Evolutionary conservation across 148 eudicot genomes (phyloP).

Genomic region (Arbutus unedo): DNA sequence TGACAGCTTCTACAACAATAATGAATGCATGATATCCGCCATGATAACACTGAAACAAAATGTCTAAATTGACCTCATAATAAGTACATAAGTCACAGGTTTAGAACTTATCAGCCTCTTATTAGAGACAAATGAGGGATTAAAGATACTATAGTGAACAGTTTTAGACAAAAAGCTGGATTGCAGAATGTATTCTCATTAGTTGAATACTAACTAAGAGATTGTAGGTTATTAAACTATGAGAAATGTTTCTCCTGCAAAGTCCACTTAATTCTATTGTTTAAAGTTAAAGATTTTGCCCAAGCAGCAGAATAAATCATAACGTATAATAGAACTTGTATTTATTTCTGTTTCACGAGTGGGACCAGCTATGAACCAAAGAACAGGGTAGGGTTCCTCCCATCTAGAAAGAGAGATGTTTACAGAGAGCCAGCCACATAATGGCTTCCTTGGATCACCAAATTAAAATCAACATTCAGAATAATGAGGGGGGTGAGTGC

Average conservation of each 20-base stretch:
- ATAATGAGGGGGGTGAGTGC: neutral
- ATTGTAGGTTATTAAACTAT: neutral
- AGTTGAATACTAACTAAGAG: neutral
- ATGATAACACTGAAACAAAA: neutral
- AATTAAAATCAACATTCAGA: neutral
- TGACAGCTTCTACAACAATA: neutral
- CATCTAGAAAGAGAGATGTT: constrained; percentile 1
- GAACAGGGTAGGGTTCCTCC: too few species aligned
- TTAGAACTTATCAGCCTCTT: neutral
- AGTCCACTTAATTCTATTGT: neutral
- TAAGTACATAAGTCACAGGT: neutral
- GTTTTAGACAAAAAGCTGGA: neutral
- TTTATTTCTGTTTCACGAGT: neutral
- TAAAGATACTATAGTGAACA: neutral
- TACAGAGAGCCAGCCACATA: neutral
- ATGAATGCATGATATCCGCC: neutral
- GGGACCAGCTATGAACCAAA: neutral
- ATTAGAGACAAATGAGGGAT: neutral
- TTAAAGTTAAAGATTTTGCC: neutral
- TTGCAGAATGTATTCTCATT: neutral
- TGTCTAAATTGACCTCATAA: neutral
- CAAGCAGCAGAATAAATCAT: neutral
- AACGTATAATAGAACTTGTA: neutral
- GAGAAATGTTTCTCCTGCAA: neutral
- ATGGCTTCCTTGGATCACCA: neutral